phyloP scores from a whole-genome alignment of 805 yeast genomes.

The Ogataea thermomethanolica region DNA sequence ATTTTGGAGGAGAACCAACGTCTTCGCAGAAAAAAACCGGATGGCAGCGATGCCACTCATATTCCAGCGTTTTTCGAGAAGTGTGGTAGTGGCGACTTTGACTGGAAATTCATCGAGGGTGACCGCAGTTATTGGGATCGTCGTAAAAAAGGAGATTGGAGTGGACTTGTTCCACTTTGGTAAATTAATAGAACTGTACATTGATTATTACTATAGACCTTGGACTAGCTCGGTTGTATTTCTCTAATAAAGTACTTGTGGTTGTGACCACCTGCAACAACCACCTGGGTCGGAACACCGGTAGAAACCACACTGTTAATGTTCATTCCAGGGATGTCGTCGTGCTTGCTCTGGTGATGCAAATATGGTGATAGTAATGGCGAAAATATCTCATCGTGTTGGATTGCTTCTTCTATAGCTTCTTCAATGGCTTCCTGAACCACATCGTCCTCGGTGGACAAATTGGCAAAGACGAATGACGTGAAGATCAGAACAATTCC shows the following conservation, averaged over 20 bases:
- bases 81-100: conserved; percentile 34
- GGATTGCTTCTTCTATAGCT: conserved; percentile 46
- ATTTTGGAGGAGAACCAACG: conserved; percentile 79
- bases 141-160: conserved; percentile 63
- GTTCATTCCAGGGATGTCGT: conserved; percentile 26
- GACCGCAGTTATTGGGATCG: conserved; percentile 73
- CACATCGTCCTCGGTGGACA: conserved; percentile 43
- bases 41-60: conserved; percentile 43
- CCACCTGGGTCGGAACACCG: conserved; percentile 20
- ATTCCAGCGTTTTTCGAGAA: conserved; percentile 62
- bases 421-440: conserved; percentile 46
- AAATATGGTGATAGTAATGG: conserved; percentile 45
- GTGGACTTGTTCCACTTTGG: conserved; percentile 54
- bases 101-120: conserved; percentile 59
- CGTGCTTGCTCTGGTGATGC: conserved; percentile 8
- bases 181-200: conserved; percentile 21
- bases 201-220: background rate
- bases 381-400: conserved; percentile 42
- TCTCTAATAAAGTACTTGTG: conserved; percentile 35
- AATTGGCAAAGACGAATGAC: conserved; percentile 45
- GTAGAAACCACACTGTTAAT: conserved; percentile 15
- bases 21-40: conserved; percentile 58
- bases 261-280: conserved; percentile 35
- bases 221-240: conserved; percentile 7
- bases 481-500: conserved; percentile 47